Base-by-base conservation (phyloP, 306 rosid genomes). In the Pyrus pyrifolia region DNA sequence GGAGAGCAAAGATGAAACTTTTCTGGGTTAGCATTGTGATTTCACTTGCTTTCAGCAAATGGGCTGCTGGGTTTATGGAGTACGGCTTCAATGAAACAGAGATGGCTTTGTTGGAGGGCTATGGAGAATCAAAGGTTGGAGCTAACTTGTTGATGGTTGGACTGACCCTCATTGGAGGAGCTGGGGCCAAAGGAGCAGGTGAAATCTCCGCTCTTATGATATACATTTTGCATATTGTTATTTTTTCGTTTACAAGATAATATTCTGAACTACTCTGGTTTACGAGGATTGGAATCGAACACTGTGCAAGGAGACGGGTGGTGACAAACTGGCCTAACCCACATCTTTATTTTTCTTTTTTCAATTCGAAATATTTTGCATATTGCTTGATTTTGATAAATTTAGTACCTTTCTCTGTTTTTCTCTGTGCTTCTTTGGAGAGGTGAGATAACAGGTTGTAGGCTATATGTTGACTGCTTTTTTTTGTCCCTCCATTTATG, bases 131-230 rank as follows among this genome's bases (percentile, higher is more conserved):
- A 33, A 76, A 68, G 52, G 60, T 73, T 2, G 76, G 62, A 8
- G 22, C 31, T 4, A 78, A 52, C 73, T 79, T 79, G 79, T 78
- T 91, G 40, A 78, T 91, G 58, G 97, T 92, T 13, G 91, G 91
- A 31, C 93, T 95, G 71, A 95, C 97, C 69, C 97, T 95, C 82
- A 82, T 95, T 83, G 89, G 82, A 1, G 86, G 82, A 72, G 99
- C 99, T 46, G 83, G 65, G 53, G 80, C 92, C 52, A 90, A 86
- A 87, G 89, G 89, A 89, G 99, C 97, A 74, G 99, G 99, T 95
- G 77, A 72, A 63, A 51, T 81, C 25, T 75, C 4, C 35, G 21
- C 46, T 67, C 15, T 19, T 25, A 25, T 14, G 17, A 29, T 71
- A 19, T 55, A 40, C 25, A 11, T 76, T 57, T 18, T 53, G 49